Percentiles rank a stretch among this genome's conserved stretches.
These are phyloP conservation scores for Mentha longifolia DNA, from an alignment of 257 asterid species.

Conservation along the genomic window DNA sequence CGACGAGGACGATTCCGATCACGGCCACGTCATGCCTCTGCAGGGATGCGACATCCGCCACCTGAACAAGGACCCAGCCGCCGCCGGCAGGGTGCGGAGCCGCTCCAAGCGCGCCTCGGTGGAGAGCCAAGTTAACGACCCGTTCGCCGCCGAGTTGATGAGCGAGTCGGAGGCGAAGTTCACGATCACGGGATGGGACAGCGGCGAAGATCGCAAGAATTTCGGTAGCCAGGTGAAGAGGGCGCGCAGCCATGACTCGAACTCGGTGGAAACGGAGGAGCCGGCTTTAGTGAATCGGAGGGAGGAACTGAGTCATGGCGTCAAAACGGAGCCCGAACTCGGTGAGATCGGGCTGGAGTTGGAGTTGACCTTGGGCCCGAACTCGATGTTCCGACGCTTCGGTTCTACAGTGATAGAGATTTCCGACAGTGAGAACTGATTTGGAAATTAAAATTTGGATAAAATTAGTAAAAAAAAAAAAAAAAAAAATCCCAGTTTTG, in stretches of 20 bases:
- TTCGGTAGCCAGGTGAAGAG: constrained; percentile 36
- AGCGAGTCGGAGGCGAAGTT: constrained; percentile 52
- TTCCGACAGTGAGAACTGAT: constrained; percentile 44
- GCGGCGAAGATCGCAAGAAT: constrained; percentile 26
- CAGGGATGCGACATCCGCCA: constrained; percentile 76
- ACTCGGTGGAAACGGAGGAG: constrained; percentile 68
- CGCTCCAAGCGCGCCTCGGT: constrained; percentile 49
- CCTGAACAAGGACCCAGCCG: constrained; percentile 43
- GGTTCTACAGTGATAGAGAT: constrained; percentile 35
- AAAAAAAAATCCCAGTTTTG: constrained; percentile 30
- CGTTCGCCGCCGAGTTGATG: constrained; percentile 16
- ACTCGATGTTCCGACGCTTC: constrained; percentile 24
- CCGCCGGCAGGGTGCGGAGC: constrained; percentile 43
- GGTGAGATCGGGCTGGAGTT: constrained; percentile 37
- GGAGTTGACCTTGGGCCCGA: constrained; percentile 39
- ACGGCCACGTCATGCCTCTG: constrained; percentile 41
- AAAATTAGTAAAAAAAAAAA: background rate
- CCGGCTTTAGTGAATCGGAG: constrained; percentile 42
- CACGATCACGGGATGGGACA: constrained; percentile 73
- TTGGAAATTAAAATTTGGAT: background rate
- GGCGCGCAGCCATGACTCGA: constrained; percentile 66
- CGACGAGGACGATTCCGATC: constrained; percentile 24
- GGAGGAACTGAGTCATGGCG: constrained; percentile 25
- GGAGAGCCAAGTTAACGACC: constrained; percentile 20
- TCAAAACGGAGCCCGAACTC: constrained; percentile 47